These are phyloP conservation scores for Cladobotryum mycophilum DNA, from an alignment of 2,329 filamentous ascomycete genomes.

Conservation along the genomic window DNA sequence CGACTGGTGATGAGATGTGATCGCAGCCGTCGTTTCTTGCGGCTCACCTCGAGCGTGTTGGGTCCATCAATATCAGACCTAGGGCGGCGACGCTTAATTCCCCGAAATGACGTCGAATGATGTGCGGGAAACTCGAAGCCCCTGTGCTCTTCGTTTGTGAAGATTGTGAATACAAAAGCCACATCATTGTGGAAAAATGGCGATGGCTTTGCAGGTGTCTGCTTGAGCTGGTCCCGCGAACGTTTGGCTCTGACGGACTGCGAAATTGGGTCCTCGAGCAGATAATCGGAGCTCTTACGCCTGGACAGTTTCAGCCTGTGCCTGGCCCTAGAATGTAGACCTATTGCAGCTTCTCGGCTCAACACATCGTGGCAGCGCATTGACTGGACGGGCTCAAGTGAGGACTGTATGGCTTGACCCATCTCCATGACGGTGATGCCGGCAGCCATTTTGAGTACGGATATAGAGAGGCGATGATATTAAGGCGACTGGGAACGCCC, in stretches of 20 bases:
- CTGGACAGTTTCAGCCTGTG: conserved; percentile 1
- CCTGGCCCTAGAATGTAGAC: conserved; percentile 1
- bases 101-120: conserved; percentile 6
- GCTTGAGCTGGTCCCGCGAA: not conserved
- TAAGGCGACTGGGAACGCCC: too few species aligned
- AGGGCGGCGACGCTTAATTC: conserved; percentile 45
- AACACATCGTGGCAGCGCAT: conserved; percentile 8
- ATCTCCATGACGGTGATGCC: not conserved
- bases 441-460: too few species aligned
- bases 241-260: not conserved
- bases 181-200: not conserved
- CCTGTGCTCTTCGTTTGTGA: not conserved
- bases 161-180: conserved; percentile 1
- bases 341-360: not conserved
- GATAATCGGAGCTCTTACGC: conserved; percentile 9
- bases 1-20: conserved; percentile 61
- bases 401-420: conserved; percentile 1
- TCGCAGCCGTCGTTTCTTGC: conserved; percentile 63
- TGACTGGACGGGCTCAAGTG: conserved; percentile 10
- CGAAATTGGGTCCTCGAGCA: conserved; percentile 7
- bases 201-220: not conserved
- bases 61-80: conserved; percentile 54
- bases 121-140: conserved; percentile 4
- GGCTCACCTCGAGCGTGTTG: conserved; percentile 41
- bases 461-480: not conserved